A percentile compares a stretch with the other conserved stretches of the same genome.
phyloP scores from a whole-genome alignment of 495 filamentous ascomycete genomes.

The Oleoguttula mirabilis region DNA sequence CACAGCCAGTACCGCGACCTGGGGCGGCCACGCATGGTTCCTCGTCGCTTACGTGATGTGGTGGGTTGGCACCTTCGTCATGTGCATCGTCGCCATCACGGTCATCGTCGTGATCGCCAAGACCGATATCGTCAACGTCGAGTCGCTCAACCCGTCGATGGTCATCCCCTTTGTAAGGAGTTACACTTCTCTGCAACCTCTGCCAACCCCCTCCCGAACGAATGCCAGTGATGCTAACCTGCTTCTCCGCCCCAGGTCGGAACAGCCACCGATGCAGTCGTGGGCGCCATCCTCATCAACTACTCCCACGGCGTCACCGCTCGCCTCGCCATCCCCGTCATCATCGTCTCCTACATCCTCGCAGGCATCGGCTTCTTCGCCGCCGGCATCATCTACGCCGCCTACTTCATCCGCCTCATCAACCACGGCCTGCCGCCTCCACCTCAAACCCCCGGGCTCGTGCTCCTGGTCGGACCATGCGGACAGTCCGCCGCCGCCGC shows the following conservation, averaged over 20 bases:
- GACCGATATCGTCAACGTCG: not conserved
- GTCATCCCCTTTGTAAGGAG: conserved; percentile 11
- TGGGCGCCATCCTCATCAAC: conserved; percentile 3
- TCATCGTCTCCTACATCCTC: conserved; percentile 11
- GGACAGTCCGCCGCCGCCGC: conserved; percentile 10
- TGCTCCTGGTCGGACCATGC: conserved; percentile 14
- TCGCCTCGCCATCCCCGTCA: conserved; percentile 13
- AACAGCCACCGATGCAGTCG: conserved; percentile 9
- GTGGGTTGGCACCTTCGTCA: conserved; percentile 11
- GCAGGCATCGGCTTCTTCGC: conserved; percentile 10
- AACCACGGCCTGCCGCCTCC: conserved; percentile 8
- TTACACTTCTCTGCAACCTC: too few relatives aligned
- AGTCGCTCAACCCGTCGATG: conserved; percentile 3
- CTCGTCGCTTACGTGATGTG: conserved; percentile 15
- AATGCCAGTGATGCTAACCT: too few relatives aligned
- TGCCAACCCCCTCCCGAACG: too few relatives aligned
- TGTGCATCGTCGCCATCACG: not conserved
- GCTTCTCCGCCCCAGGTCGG: too few relatives aligned
- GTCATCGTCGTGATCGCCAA: conserved; percentile 6
- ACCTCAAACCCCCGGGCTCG: not conserved
- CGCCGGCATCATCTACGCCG: conserved; percentile 6
- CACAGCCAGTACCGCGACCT: conserved; percentile 5
- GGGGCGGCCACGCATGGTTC: conserved; percentile 13
- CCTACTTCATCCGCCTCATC: conserved; percentile 5
- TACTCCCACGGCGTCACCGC: conserved; percentile 8